phyloP scores from a whole-genome alignment of 306 rosid genomes.

The Lathyrus tuberosus region DNA sequence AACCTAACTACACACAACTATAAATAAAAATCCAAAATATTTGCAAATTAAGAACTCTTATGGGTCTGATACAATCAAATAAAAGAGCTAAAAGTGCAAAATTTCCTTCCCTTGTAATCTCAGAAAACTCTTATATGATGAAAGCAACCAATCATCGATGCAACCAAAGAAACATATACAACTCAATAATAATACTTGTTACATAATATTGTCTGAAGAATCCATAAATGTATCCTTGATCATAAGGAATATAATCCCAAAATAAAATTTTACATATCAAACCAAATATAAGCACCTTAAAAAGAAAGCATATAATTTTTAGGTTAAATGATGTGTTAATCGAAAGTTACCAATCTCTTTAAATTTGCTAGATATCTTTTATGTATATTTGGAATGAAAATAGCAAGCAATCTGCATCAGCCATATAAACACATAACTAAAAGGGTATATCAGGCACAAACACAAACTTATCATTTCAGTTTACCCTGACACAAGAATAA shows the following conservation, averaged over 20 bases:
- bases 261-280: too few species aligned
- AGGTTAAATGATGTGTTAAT: constrained; percentile 17
- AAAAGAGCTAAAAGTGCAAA: constrained; percentile 43
- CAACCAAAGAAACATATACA: constrained; percentile 27
- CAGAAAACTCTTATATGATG: constrained; percentile 47
- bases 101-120: constrained; percentile 42
- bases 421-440: neutral
- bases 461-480: too few species aligned
- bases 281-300: too few species aligned
- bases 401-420: constrained; percentile 60
- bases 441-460: neutral
- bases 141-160: constrained; percentile 17
- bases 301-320: too few species aligned
- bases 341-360: constrained; percentile 46
- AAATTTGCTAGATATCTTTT: constrained; percentile 46
- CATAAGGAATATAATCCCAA: too few species aligned
- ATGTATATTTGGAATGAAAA: constrained; percentile 51
- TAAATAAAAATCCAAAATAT: too few species aligned
- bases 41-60: too few species aligned
- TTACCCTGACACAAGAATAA: too few species aligned
- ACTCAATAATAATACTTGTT: constrained; percentile 27
- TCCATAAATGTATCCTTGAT: too few species aligned
- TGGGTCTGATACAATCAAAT: constrained; percentile 45
- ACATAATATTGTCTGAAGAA: constrained; percentile 26
- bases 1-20: too few species aligned